Base-by-base conservation (phyloP, 2,329 filamentous ascomycete species). In the Pseudogymnoascus sp. region DNA sequence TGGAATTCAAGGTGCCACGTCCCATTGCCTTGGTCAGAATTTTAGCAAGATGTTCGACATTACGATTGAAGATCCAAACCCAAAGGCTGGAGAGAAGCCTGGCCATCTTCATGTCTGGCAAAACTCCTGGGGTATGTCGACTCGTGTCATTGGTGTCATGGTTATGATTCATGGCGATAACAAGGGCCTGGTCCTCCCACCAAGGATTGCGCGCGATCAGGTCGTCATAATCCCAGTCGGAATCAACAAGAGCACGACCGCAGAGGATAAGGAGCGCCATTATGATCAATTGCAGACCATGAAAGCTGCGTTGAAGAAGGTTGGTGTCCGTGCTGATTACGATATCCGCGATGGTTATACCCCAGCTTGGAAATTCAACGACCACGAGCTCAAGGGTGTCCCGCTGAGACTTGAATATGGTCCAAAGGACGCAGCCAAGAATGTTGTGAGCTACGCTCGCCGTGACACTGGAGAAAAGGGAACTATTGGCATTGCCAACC, bases 11-110 rank as follows among this genome's bases (percentile, higher is more conserved):
- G 95, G 93, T 68, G 95, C 87, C 62, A 99, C 95, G 42, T 96
- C 91, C 61, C 95, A 99, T 80, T 75, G 75, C 71, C 83, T 99
- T 7, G 95, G 95, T 62, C 95, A 99, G 78, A 97, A 99, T 79
- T 99, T 99, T 79, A 93, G 89, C 76, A 97, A 96, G 79, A 99
- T 99, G 93, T 99, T 97, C 75, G 89, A 95, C 76, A 97, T 99
- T 75, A 96, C 89, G 0, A 91, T 99, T 31, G 93, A 99, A 76
- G 93, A 99, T 73, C 95, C 95, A 23, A 81, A 82, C 65, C 83
- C 82, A 60, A 87, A 87, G 72, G 80, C 82, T 56, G 87, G 84
- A 59, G 86, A 95, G 75, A 89, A 90, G 78, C 89, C 90, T 68
- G 83, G 88, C 69, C 88, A 91, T 72, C 80, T 97, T 63, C 80